These are phyloP conservation scores for Mycosarcoma mackinlayi DNA, from an alignment of 1,284 basidiomycete genomes.

Conservation along the genomic window DNA sequence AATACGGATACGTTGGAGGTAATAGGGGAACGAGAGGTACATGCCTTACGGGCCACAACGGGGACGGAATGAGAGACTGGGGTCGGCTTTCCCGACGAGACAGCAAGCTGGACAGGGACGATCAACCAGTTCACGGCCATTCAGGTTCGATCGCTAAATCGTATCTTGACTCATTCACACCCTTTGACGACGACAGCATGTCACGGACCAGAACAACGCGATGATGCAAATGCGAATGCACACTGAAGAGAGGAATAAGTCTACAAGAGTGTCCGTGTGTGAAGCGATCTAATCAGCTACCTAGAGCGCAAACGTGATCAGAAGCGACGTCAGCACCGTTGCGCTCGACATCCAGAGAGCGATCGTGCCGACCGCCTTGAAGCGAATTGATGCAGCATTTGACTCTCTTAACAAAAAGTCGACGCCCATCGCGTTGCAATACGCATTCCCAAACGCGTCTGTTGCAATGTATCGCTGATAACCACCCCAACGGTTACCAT, in stretches of 20 bases:
- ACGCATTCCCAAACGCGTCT: constrained; percentile 65
- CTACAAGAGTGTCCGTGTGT: constrained; percentile 7
- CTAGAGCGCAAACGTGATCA: constrained; percentile 8
- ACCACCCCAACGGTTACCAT: constrained; percentile 61
- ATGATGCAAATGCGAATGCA: too few relatives aligned
- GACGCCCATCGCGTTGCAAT: constrained; percentile 65
- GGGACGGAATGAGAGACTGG: constrained; percentile 1
- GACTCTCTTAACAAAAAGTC: constrained; percentile 55
- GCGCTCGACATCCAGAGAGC: neutral
- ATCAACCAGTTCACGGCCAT: neutral
- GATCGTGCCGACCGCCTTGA: neutral
- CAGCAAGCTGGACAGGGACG: neutral
- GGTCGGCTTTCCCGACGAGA: neutral
- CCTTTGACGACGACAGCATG: too few relatives aligned
- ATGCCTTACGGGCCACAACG: neutral
- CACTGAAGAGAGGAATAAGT: too few relatives aligned
- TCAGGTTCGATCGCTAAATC: neutral
- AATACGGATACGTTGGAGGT: constrained; percentile 1
- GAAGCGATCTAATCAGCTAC: neutral
- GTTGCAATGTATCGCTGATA: constrained; percentile 61
- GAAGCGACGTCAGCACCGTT: neutral
- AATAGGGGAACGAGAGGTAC: neutral
- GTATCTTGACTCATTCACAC: too few relatives aligned
- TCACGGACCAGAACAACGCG: too few relatives aligned
- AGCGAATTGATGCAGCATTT: constrained; percentile 12